Evolutionary conservation across 1,284 basidiomycete species (phyloP), one percentile per base, ranked within the genome.

Genomic region (Cutaneotrichosporon dermatis): DNA sequence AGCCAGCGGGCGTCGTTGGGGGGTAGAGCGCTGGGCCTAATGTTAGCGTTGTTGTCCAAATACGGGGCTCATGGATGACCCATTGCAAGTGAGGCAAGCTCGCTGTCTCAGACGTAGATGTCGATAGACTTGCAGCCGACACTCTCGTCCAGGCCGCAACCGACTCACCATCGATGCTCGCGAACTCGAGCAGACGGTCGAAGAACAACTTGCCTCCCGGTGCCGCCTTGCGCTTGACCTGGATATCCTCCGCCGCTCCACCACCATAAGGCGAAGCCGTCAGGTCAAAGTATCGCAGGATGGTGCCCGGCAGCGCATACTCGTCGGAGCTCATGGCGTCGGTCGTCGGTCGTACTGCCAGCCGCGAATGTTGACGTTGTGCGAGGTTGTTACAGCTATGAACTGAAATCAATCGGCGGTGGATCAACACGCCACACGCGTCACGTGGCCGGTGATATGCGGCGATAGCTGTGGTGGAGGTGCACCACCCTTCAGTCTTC

Each of bases 251-350:
- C 50, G 43, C 42, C 25, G 25, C 25, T 9, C 59, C 55, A 2
- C 57, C 48, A 11, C 55, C 61, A 59, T 72, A 74, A 15, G 73
- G 71, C 11, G 65, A 58, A 13, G 65, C 58, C n/a, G 68, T 45
- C 25, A 76, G 59, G 66, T 76, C 72, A 49, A 74, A 75, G 57
- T 71, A 66, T 15, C 70, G 64, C 36, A 72, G 61, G 11, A 76
- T 60, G 11, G 66, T 60, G 10, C 52, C 56, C 0, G 73, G 73
- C 7, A 76, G 60, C 11, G 66, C 64, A 54, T 65, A 72, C 40
- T 66, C 65, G 64, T 72, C 71, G 59, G 57, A 46, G 42, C 51
- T 58, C 51, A 51, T 58, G 37, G 44, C 35, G 25, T 25, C 25
- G 25, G 25, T 25, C 25, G 25, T 25, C 25, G 25, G 25, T 25